These are phyloP conservation scores for Fusarium sp. DNA, from an alignment of 2,329 filamentous ascomycete species.

Conservation along the genomic window DNA sequence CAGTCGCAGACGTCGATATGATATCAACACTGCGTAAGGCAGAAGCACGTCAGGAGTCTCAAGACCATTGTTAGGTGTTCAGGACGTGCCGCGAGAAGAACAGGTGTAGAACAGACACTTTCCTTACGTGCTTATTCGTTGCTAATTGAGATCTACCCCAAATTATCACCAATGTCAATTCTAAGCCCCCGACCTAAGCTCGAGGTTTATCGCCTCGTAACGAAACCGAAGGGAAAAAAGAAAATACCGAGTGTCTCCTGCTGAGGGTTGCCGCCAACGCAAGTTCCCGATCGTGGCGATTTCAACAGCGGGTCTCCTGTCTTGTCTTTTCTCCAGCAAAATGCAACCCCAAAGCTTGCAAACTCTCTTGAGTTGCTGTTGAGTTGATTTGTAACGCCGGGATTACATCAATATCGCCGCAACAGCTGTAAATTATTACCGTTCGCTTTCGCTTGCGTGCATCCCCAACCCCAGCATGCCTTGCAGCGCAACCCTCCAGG, in stretches of 20 bases:
- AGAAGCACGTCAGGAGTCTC: background rate
- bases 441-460: background rate
- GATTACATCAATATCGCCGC: constrained; percentile 31
- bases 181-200: constrained; percentile 18
- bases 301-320: constrained; percentile 7
- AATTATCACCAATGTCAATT: constrained; percentile 15
- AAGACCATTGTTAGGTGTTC: too few relatives aligned
- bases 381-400: constrained; percentile 35
- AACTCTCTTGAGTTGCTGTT: constrained; percentile 15
- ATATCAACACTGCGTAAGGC: constrained; percentile 22
- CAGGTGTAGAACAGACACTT: constrained; percentile 4
- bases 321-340: constrained; percentile 8
- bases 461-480: background rate
- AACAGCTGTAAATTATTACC: background rate
- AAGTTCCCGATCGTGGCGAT: constrained; percentile 37
- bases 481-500: background rate
- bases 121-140: constrained; percentile 5
- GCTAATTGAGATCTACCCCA: constrained; percentile 27
- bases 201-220: constrained; percentile 22
- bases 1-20: constrained; percentile 28
- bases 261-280: constrained; percentile 11
- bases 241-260: constrained; percentile 6
- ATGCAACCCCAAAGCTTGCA: constrained; percentile 3
- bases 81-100: background rate
- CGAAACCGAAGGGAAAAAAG: constrained; percentile 20